Percentiles rank a stretch among this genome's conserved stretches.
Conservation (phyloP, 108 stramenopile genomes). For the Seminavis robusta region DNA sequence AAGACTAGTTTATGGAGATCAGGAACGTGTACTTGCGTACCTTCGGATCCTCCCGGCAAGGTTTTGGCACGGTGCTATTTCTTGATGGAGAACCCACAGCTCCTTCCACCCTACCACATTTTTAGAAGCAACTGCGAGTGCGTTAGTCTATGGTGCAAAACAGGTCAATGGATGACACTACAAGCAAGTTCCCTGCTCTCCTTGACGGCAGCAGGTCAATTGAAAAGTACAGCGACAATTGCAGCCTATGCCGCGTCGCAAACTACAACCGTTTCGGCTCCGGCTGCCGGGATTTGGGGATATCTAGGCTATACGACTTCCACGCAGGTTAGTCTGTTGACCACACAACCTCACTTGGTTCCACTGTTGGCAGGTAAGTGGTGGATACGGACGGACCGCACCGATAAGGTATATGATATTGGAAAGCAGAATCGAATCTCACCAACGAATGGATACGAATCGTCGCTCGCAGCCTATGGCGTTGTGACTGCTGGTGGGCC, state of each 20-base stretch:
- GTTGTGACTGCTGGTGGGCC: slow-evolving; percentile 65
- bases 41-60: slow-evolving; percentile 12
- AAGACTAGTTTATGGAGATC: slow-evolving; percentile 15
- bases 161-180: slow-evolving; percentile 51
- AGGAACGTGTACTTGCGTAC: slow-evolving; percentile 27
- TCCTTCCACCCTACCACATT: slow-evolving; percentile 59
- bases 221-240: slow-evolving; percentile 66
- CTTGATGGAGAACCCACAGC: slow-evolving; percentile 39
- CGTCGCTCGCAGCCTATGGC: slow-evolving; percentile 69
- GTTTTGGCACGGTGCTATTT: slow-evolving; percentile 52
- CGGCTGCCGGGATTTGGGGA: slow-evolving; percentile 77
- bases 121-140: slow-evolving; percentile 78
- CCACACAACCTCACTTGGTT: slow-evolving; percentile 57
- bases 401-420: too few species aligned
- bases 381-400: too few species aligned
- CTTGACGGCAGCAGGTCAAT: slow-evolving; percentile 61
- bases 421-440: too few species aligned
- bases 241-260: slow-evolving; percentile 53
- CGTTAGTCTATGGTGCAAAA: slow-evolving; percentile 79
- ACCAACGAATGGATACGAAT: too few species aligned
- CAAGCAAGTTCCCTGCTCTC: slow-evolving; percentile 50
- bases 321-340: slow-evolving; percentile 53
- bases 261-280: slow-evolving; percentile 58
- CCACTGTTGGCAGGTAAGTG: too few species aligned
- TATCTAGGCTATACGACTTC: slow-evolving; percentile 73